Percentiles rank a stretch among this genome's conserved stretches.
phyloP scores from a whole-genome alignment of 768 basidiomycete species.

The Pleurotus eryngii region DNA sequence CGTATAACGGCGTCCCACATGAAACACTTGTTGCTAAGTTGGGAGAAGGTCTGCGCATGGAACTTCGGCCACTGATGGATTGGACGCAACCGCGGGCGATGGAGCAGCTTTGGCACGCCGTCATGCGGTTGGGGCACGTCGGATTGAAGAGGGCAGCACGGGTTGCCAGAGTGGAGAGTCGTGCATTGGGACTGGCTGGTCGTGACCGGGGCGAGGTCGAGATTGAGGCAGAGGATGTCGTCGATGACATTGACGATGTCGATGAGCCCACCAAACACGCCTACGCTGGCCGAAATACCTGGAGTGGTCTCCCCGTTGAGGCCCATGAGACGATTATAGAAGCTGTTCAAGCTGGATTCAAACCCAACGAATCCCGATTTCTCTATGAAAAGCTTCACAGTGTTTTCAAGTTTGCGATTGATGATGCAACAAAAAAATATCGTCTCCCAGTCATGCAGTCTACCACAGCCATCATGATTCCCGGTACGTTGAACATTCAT shows the following conservation, averaged over 20 bases:
- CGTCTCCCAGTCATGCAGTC: constrained; percentile 54
- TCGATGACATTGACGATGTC: constrained; percentile 12
- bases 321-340: constrained; percentile 49
- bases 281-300: constrained; percentile 33
- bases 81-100: constrained; percentile 50
- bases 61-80: constrained; percentile 45
- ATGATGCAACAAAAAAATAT: constrained; percentile 50
- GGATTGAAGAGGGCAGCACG: constrained; percentile 40
- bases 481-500: constrained; percentile 39
- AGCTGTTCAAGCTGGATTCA: constrained; percentile 64
- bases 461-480: constrained; percentile 60
- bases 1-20: constrained; percentile 52
- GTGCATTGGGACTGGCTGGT: constrained; percentile 54
- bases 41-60: constrained; percentile 44
- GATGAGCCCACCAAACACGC: constrained; percentile 17
- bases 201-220: constrained; percentile 29
- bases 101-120: constrained; percentile 45
- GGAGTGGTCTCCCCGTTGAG: constrained; percentile 35
- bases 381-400: constrained; percentile 47
- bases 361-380: constrained; percentile 32
- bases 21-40: constrained; percentile 44
- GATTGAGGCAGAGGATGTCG: constrained; percentile 21
- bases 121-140: constrained; percentile 47
- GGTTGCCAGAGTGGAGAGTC: constrained; percentile 43
- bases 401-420: constrained; percentile 43